Evolutionary conservation across 257 asterid species (phyloP), one percentile per base, ranked within the genome.

Genomic region (Misopates orontium): DNA sequence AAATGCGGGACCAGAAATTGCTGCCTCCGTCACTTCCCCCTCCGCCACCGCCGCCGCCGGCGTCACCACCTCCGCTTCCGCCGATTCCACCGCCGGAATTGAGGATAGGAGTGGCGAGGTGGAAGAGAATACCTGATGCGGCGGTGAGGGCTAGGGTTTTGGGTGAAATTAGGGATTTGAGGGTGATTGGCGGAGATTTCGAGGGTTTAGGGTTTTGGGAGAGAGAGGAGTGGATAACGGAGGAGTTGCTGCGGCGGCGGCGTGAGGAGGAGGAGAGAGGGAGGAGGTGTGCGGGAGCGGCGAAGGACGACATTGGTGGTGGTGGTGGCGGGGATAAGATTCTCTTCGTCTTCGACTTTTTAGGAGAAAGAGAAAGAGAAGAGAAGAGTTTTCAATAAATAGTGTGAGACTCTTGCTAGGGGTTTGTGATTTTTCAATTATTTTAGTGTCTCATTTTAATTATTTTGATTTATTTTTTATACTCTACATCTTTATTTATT

Each of bases 61-160:
- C 78, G 0, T 75, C 66, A 0, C 80, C 78, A 0, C 80, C 79
- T 0, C 77, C 83, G 0, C 83, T 82, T 0, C 86, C 85, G 0
- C 85, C 87, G 0, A 84, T 77, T 8, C 80, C 79, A 0, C 93
- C 88, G 9, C 83, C 78, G 47, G 63, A 56, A 28, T 65, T 59
- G 32, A 61, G 19, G 61, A 70, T 54, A 42, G 79, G 81, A 49
- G 24, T 66, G 24, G 83, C 79, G 36, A 90, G 68, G 39, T 83
- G 69, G 83, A 80, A 75, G 52, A 86, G 82, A 56, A 85, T 49
- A 66, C 90, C 81, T 40, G 89, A 87, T 60, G 89, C 90, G 31
- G 95, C 82, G 59, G 80, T 64, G n/a, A 80, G 53, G 24, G 88
- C 77, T 8, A 82, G 25, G 23, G 78, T 62, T 68, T 80, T 84